Conservation (phyloP, 306 rosid genomes). For the Neltuma alba region DNA sequence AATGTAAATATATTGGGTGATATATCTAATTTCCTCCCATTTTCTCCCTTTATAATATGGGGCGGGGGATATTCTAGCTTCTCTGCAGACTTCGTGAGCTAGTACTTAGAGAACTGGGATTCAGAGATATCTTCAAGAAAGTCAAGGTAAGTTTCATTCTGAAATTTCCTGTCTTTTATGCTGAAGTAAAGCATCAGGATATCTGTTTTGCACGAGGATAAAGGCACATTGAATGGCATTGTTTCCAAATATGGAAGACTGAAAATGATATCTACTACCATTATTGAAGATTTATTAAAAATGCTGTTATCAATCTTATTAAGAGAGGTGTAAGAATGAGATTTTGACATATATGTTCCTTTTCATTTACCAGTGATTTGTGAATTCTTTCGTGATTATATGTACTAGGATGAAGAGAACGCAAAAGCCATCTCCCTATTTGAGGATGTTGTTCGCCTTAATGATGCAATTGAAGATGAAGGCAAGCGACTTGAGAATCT, state of each 20-base stretch:
- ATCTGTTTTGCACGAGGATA: conserved; percentile 8
- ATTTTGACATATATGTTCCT: conserved; percentile 16
- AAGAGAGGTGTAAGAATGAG: conserved; percentile 5
- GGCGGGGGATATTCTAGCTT: conserved; percentile 49
- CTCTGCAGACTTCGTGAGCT: conserved; percentile 92
- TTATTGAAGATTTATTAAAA: conserved; percentile 23
- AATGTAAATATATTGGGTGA: not conserved
- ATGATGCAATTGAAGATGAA: conserved; percentile 86
- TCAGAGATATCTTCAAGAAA: conserved; percentile 92
- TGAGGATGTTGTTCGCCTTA: conserved; percentile 65
- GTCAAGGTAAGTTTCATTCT: conserved; percentile 64
- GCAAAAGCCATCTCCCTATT: conserved; percentile 82
- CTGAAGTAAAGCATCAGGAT: conserved; percentile 18
- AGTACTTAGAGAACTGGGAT: conserved; percentile 80
- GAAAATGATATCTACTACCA: conserved; percentile 18
- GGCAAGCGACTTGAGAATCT: conserved; percentile 80
- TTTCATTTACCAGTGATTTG: conserved; percentile 17
- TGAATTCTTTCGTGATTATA: conserved; percentile 27
- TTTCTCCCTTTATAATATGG: not conserved
- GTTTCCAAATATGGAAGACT: conserved; percentile 13
- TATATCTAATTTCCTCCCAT: not conserved
- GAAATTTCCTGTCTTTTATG: not conserved
- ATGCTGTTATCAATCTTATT: conserved; percentile 3
- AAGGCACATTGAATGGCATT: not conserved
- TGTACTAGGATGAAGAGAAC: conserved; percentile 82